Evolutionary conservation across 2,329 filamentous ascomycete species (phyloP), one percentile per base, ranked within the genome.

Genomic region (Chaetothyriales sp.): DNA sequence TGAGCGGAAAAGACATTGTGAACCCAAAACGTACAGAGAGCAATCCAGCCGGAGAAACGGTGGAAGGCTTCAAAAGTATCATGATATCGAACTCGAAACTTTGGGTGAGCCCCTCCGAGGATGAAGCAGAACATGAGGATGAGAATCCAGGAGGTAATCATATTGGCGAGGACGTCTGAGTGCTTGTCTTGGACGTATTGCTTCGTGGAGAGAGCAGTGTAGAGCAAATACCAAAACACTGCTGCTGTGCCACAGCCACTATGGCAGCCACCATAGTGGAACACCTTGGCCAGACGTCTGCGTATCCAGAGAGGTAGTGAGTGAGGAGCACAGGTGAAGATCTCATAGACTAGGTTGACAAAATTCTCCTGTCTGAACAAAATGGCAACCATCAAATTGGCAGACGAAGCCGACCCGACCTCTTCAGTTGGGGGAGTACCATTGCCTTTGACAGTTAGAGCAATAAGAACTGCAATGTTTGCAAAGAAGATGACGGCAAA

Each of bases 21-120:
- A 0, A 67, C 72, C 76, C 84, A 83, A 61, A 88, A 81, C 28
- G 86, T 66, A 1, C 66, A 70, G 4, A 87, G 69, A 8, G 78
- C 71, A 10, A 74, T 70, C 84, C 84, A 88, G n/a, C 83, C 84
- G 4, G 75, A 74, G 63, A 84, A 87, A 46, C 84, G 80, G 65
- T 88, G 84, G 46, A 76, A 75, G 46, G 76, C 66, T 67, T 88
- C 84, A 61, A 86, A 88, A 51, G 73, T 65, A 65, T 88, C 76
- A 68, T 88, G 84, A 55, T 74, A 71, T 45, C 70, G 74, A 57
- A 73, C 70, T 19, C 84, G 78, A 57, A 87, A 71, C 8, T 65
- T 63, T 2, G 84, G 84, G 62, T 81, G 75, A 1, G 84, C 80
- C 48, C 79, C 76, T 46, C 70, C 66, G 48, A 84, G 71, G 60